Base-by-base conservation (phyloP, 176 grass and related monocot genomes). In the Oryza meridionalis region DNA sequence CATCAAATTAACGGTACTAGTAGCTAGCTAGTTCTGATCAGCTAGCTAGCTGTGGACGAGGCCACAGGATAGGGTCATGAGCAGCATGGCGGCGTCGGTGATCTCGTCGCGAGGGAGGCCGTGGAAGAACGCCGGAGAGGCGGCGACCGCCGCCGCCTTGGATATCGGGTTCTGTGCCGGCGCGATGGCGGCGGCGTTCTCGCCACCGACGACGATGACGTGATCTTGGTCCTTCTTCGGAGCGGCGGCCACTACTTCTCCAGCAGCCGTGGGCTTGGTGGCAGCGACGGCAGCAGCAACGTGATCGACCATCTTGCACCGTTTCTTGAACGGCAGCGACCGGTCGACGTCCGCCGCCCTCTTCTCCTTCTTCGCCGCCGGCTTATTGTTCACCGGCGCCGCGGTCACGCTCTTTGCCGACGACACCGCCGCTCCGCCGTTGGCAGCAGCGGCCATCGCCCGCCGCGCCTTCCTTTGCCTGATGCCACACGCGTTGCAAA, bases 401-500 rank as follows among this genome's bases (percentile, higher is more conserved):
- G 6, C 6, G 4, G 24, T 40, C 8, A 1, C 72, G 51, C 16
- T 55, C 51, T 21, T 55, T 55, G 51, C 5, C 17, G 17, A 17
- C 17, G 40, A 50, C n/a, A 25, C 62, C n/a, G 76, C 78, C 38
- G 65, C 74, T 3, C 84, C 75, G 40, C 76, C 45, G 63, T 61
- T 9, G 15, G 78, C 74, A 72, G 77, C 81, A 27, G 81, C 83
- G 8, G 88, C 89, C 91, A 91, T 87, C 2, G 93, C 96, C 31
- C 96, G 85, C 63, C 96, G 77, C 2, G 93, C 96, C 84, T 99
- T 99, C 93, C 96, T 90, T 88, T 99, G 96, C 65, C 96, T 84
- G 80, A 99, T 99, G 47, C 96, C 96, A 5, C 96, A 99, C 38
- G 96, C 96, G 73, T 99, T 99, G 77, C 96, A 99, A 58, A 99